phyloP scores from a whole-genome alignment of 768 basidiomycete species.

The Xerocomus brunneocitrinus region DNA sequence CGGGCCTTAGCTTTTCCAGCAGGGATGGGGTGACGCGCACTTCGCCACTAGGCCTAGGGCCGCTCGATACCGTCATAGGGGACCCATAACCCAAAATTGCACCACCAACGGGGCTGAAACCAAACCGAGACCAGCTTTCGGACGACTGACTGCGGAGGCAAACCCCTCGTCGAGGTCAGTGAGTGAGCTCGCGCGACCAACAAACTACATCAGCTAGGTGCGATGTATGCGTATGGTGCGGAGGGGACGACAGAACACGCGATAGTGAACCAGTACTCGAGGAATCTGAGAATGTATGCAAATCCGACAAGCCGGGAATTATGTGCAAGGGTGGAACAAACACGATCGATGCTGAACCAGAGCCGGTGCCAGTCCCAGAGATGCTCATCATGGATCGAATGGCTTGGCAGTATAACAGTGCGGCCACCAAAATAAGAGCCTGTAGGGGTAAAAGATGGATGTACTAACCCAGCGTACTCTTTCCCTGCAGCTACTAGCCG shows the following conservation, averaged over 20 bases:
- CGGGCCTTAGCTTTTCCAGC: constrained; percentile 31
- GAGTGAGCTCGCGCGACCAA: constrained; percentile 66
- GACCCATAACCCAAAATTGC: constrained; percentile 47
- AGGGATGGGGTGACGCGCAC: constrained; percentile 44
- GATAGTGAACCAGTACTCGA: constrained; percentile 39
- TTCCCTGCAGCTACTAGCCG: constrained; percentile 84
- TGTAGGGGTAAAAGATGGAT: constrained; percentile 17
- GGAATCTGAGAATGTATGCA: constrained; percentile 42
- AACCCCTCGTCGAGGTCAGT: constrained; percentile 69
- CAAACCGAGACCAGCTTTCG: constrained; percentile 42
- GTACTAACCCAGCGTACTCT: constrained; percentile 89
- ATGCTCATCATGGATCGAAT: constrained; percentile 44
- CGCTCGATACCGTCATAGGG: constrained; percentile 71
- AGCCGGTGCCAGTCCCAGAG: constrained; percentile 31
- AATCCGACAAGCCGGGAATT: constrained; percentile 67
- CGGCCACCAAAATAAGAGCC: constrained; percentile 25
- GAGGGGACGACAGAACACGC: constrained; percentile 45
- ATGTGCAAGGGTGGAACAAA: constrained; percentile 74
- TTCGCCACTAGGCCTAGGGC: constrained; percentile 42
- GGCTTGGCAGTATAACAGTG: constrained; percentile 47
- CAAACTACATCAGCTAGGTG: constrained; percentile 57
- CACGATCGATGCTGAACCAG: constrained; percentile 61
- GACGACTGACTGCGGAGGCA: constrained; percentile 40
- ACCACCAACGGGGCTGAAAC: constrained; percentile 40
- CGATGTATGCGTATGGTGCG: constrained; percentile 67